These are phyloP conservation scores for Thalassiosira ordinaria DNA, from an alignment of 352 stramenopile species.

Conservation along the genomic window DNA sequence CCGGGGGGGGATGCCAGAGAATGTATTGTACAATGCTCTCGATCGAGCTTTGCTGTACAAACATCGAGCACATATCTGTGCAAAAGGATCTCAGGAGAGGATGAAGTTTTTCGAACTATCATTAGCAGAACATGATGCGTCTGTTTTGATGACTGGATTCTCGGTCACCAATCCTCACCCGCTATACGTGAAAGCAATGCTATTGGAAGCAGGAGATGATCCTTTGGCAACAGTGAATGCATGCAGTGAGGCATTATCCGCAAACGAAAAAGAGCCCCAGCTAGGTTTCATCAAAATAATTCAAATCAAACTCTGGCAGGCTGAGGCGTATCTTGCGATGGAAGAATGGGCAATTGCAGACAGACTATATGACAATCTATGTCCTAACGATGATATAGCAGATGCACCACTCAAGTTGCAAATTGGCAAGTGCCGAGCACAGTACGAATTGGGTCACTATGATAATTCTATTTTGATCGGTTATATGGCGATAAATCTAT, in stretches of 20 bases:
- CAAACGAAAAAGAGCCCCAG: too few relatives aligned
- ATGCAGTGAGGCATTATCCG: too few relatives aligned
- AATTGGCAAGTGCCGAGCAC: too few relatives aligned
- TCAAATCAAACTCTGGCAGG: too few relatives aligned
- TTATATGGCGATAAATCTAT: constrained; percentile 20
- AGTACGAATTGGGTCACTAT: constrained; percentile 46
- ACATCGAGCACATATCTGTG: neutral
- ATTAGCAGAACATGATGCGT: neutral
- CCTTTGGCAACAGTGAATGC: too few relatives aligned
- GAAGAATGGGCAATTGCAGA: too few relatives aligned
- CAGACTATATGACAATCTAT: too few relatives aligned
- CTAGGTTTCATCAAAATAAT: too few relatives aligned
- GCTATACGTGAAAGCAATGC: neutral
- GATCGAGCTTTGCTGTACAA: neutral
- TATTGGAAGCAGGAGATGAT: constrained; percentile 7
- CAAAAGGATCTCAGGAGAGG: neutral
- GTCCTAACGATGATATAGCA: too few relatives aligned
- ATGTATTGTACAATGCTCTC: neutral
- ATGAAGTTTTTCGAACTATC: neutral
- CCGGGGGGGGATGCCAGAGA: neutral
- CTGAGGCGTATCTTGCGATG: too few relatives aligned
- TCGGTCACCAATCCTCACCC: neutral
- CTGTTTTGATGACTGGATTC: neutral
- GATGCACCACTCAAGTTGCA: too few relatives aligned
- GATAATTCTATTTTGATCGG: constrained; percentile 14